phyloP scores from a whole-genome alignment of 2,329 filamentous ascomycete species.

The Fusarium algeriense region DNA sequence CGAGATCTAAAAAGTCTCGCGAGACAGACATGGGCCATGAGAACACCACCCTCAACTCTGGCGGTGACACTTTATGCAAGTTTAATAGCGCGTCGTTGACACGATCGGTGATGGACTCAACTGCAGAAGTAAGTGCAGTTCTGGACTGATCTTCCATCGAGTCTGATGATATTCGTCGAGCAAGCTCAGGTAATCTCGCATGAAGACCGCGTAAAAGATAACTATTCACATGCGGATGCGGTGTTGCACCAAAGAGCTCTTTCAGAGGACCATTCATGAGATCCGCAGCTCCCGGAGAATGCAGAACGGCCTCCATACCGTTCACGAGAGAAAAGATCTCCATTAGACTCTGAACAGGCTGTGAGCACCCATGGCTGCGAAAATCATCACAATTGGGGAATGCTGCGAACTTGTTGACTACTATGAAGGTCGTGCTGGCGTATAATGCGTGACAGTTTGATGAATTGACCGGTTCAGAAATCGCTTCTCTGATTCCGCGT shows the following conservation, averaged over 20 bases:
- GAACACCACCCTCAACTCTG: constrained; percentile 25
- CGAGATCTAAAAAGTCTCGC: constrained; percentile 26
- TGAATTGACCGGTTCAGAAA: background rate
- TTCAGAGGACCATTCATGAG: constrained; percentile 3
- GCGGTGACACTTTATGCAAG: constrained; percentile 1
- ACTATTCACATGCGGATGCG: accelerated
- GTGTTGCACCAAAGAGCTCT: constrained; percentile 3
- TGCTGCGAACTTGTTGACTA: constrained; percentile 35
- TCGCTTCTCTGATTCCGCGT: constrained; percentile 21
- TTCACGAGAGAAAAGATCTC: constrained; percentile 36
- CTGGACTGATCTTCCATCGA: constrained; percentile 3
- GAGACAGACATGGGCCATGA: constrained; percentile 30
- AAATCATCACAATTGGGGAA: constrained; percentile 33
- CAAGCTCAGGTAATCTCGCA: constrained; percentile 15
- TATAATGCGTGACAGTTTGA: constrained; percentile 35
- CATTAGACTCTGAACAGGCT: constrained; percentile 17
- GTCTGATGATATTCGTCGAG: constrained; percentile 7
- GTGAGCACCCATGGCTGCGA: background rate
- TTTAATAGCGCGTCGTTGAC: background rate
- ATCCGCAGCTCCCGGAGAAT: constrained; percentile 9
- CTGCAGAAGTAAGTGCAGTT: background rate
- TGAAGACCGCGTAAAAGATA: background rate
- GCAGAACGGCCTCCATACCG: constrained; percentile 22
- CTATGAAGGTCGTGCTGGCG: constrained; percentile 14
- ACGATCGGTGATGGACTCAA: background rate